Evolutionary conservation across 2,329 filamentous ascomycete species (phyloP).

Genomic region (Monosporascus sp.): DNA sequence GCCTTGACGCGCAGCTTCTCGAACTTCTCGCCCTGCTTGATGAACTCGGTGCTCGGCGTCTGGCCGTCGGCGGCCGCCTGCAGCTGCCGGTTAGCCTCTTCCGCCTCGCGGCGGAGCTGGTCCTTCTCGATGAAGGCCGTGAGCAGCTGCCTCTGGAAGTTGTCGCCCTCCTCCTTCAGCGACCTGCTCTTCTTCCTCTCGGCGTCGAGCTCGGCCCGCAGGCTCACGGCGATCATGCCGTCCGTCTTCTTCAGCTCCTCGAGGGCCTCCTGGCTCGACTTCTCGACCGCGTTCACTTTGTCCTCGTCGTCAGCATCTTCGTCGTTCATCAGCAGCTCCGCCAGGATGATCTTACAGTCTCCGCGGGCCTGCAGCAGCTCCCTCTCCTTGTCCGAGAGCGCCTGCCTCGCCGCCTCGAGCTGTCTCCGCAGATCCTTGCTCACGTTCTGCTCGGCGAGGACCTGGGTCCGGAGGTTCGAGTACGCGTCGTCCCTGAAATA

Average conservation of each 20-base stretch:
- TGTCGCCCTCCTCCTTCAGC: constrained; percentile 47
- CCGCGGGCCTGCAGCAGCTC: constrained; percentile 48
- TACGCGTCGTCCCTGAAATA: constrained; percentile 50
- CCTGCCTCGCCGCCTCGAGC: constrained; percentile 36
- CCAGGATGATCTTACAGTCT: constrained; percentile 40
- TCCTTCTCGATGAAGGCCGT: constrained; percentile 57
- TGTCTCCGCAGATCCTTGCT: constrained; percentile 37
- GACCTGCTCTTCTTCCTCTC: constrained; percentile 47
- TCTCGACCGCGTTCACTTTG: constrained; percentile 47
- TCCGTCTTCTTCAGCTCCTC: constrained; percentile 56
- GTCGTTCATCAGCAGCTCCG: constrained; percentile 11
- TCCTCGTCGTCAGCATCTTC: constrained; percentile 21
- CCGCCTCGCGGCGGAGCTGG: constrained; percentile 50
- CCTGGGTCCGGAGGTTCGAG: constrained; percentile 44
- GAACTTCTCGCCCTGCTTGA: constrained; percentile 44
- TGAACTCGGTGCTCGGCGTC: constrained; percentile 25
- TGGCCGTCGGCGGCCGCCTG: constrained; percentile 30
- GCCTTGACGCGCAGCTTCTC: constrained; percentile 53
- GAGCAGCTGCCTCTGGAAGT: constrained; percentile 55
- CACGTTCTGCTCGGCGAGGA: constrained; percentile 44
- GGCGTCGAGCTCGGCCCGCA: constrained; percentile 52
- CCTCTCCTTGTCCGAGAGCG: constrained; percentile 49
- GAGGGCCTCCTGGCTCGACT: constrained; percentile 50
- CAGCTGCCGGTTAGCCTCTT: constrained; percentile 38
- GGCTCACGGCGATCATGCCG: constrained; percentile 52